Evolutionary conservation across 176 grass and related monocot species (phyloP).

Genomic region (Oropetium thomaeum): DNA sequence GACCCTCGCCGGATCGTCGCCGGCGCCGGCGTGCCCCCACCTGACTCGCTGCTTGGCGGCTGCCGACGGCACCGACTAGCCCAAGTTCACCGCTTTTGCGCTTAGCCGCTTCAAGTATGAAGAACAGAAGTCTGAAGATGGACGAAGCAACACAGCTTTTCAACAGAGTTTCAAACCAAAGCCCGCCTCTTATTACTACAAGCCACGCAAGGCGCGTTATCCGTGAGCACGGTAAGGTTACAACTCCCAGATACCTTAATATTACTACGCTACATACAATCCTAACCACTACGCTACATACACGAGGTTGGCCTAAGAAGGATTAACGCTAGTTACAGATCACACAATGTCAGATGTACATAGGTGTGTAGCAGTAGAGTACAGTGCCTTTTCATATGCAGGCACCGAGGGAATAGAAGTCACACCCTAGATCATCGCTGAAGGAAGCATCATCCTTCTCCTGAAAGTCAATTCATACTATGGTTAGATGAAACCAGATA

Average conservation of each 20-base stretch:
- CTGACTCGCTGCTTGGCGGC: neutral
- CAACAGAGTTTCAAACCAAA: neutral
- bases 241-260: neutral
- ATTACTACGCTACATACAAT: conserved; percentile 33
- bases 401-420: conserved; percentile 73
- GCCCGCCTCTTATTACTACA: neutral
- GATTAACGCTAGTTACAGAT: conserved; percentile 30
- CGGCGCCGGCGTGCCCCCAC: neutral
- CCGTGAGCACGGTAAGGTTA: neutral
- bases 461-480: conserved; percentile 26
- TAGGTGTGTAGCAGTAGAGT: neutral
- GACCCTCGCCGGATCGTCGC: neutral
- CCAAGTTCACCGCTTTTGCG: neutral
- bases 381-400: conserved; percentile 55
- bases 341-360: conserved; percentile 24
- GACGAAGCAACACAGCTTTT: neutral
- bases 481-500: neutral
- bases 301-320: neutral
- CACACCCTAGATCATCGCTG: conserved; percentile 61
- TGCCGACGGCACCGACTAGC: neutral
- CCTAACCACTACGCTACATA: neutral
- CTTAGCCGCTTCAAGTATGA: neutral
- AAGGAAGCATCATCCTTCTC: conserved; percentile 75
- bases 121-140: neutral
- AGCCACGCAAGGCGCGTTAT: neutral